Conservation (phyloP, 352 stramenopile species). For the Phytophthora hybrid region DNA sequence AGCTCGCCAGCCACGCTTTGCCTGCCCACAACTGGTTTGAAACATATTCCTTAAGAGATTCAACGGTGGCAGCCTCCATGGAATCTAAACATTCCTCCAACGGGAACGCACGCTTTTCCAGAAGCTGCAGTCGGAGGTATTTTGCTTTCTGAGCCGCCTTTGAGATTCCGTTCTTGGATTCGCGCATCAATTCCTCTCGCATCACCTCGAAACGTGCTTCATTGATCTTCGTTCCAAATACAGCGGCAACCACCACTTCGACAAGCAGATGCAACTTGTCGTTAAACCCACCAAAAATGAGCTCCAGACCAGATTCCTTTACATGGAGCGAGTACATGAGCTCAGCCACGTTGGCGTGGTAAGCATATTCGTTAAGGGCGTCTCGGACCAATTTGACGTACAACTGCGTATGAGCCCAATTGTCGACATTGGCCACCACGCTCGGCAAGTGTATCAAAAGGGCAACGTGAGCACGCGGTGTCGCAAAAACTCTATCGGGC, state of each 20-base stretch:
- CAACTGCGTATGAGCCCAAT: slow-evolving; percentile 59
- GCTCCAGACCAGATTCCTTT: slow-evolving; percentile 69
- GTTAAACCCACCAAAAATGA: slow-evolving; percentile 81
- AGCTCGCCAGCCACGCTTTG: slow-evolving; percentile 59
- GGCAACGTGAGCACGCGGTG: slow-evolving; percentile 64
- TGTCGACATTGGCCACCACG: slow-evolving; percentile 46
- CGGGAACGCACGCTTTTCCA: slow-evolving; percentile 62
- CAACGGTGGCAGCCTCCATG: slow-evolving; percentile 49
- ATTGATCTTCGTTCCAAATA: slow-evolving; percentile 61
- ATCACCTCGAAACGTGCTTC: slow-evolving; percentile 68
- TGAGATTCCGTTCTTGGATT: slow-evolving; percentile 70
- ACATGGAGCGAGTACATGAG: slow-evolving; percentile 75
- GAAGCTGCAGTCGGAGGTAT: slow-evolving; percentile 68
- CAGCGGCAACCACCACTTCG: slow-evolving; percentile 60
- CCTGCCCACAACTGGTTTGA: slow-evolving; percentile 56
- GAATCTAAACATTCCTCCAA: slow-evolving; percentile 55
- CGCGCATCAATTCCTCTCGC: slow-evolving; percentile 74
- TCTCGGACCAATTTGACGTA: slow-evolving; percentile 75
- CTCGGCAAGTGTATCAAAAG: slow-evolving; percentile 65
- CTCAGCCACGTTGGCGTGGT: slow-evolving; percentile 78
- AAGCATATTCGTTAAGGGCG: slow-evolving; percentile 76
- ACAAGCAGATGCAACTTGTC: slow-evolving; percentile 77
- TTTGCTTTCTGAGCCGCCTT: slow-evolving; percentile 71
- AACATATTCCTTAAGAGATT: slow-evolving; percentile 52
- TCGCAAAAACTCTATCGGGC: slow-evolving; percentile 63